Base-by-base conservation (phyloP, 2,329 filamentous ascomycete genomes). In the Lasiodiplodia gonubiensis region DNA sequence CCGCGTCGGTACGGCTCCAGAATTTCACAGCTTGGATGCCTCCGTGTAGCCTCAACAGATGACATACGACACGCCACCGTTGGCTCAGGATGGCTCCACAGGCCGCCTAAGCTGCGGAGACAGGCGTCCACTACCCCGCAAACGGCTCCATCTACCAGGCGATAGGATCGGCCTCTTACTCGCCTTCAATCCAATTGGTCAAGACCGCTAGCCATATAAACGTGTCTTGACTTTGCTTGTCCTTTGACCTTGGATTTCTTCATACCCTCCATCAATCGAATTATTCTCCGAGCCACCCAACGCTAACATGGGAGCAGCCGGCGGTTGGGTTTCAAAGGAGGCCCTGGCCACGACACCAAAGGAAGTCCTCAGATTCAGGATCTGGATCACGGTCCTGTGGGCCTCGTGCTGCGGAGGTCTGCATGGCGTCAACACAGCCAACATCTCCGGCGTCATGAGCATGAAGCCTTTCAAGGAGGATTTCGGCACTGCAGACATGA, bases 351-450 rank as follows among this genome's bases (percentile, higher is more conserved):
- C 48, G 23, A 51, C 48, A 11, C 48, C 48, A 23, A 51, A 51
- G 48, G 48, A 51, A 21, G 48, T 51, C 21, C 48, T 51, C 16
- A 25, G 54, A 10, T 39, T 39, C 21, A 59, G 37, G 33, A 59
- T 59, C 16, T 59, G 54, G 54, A 23, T 59, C 11, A 59, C 54
- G 21, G 54, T 25, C 14, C n/a, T 59, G n/a, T 59, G 54, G 54
- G 54, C 54, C 3, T 59, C 54, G 16, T 59, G 37, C 37, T 59
- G 54, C 11, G 54, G 54, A 8, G 54, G 54, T 14, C 30, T 59
- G 21, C 54, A 59, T 27, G 54, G 54, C 54, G 33, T 59, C 54
- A 59, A 59, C n/a, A 59, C 54, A 8, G 33, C 54, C 35, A 59
- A 59, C 35, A 59, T 59, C 35, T 59, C 54, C 33, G 54, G 54